A percentile compares a stretch with the other conserved stretches of the same genome.
phyloP scores from a whole-genome alignment of 2,329 filamentous ascomycete genomes.

The Colletotrichum melonis region DNA sequence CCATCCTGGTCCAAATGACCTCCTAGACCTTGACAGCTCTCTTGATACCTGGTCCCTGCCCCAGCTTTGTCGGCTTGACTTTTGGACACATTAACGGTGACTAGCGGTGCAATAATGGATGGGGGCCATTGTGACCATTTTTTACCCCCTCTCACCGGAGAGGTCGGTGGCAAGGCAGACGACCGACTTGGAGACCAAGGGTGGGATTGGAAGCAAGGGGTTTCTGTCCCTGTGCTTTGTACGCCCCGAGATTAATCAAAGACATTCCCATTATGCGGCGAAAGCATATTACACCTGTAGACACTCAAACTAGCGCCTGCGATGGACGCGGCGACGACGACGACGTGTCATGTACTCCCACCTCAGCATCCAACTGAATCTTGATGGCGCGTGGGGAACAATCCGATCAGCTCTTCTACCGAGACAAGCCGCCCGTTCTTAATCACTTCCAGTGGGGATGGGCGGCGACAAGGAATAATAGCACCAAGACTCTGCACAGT shows the following conservation, averaged over 20 bases:
- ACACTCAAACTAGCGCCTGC: not conserved
- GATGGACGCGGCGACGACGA: not conserved
- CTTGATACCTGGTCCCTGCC: not conserved
- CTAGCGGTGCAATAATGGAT: slow-evolving; percentile 9
- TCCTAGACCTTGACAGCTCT: not conserved
- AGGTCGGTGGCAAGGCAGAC: not conserved
- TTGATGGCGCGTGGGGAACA: not conserved
- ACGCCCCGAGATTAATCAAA: not conserved
- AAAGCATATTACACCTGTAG: not conserved
- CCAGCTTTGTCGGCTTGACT: not conserved
- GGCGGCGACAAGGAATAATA: not conserved
- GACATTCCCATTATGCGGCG: not conserved
- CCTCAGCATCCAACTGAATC: not conserved
- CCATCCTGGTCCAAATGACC: not conserved
- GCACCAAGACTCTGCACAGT: not conserved
- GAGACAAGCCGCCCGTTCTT: not conserved
- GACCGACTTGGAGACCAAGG: not conserved
- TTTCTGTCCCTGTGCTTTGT: not conserved
- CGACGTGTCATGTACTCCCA: not conserved
- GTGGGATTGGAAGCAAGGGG: slow-evolving; percentile 4
- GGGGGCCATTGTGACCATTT: not conserved
- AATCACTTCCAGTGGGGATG: not conserved
- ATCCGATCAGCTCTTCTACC: not conserved
- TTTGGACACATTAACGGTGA: slow-evolving; percentile 9
- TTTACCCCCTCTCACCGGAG: not conserved